Conservation (phyloP, 2,329 filamentous ascomycete species). For the Ramichloridium luteum region DNA sequence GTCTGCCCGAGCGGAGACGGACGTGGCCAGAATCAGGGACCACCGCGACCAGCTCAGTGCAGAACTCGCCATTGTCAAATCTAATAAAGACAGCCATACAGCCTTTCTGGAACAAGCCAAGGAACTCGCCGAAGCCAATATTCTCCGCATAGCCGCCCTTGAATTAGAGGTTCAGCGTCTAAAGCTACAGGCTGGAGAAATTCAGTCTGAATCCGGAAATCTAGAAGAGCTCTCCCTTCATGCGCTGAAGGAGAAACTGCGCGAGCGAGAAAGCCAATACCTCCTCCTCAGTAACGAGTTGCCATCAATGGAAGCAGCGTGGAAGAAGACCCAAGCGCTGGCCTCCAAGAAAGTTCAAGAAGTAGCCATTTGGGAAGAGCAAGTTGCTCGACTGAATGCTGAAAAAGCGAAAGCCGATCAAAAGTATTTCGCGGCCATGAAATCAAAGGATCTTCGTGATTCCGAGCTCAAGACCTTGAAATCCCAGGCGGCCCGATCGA, state of each 20-base stretch:
- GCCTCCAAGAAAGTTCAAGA: conserved; percentile 81
- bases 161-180: conserved; percentile 73
- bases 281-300: conserved; percentile 76
- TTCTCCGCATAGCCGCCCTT: conserved; percentile 66
- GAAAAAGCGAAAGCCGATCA: conserved; percentile 96
- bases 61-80: conserved; percentile 68
- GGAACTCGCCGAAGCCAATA: conserved; percentile 66
- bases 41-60: conserved; percentile 74
- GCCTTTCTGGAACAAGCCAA: conserved; percentile 59
- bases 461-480: conserved; percentile 68
- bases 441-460: conserved; percentile 76
- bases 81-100: conserved; percentile 64
- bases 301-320: conserved; percentile 78
- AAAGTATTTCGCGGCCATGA: conserved; percentile 94
- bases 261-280: conserved; percentile 67
- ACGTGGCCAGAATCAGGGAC: conserved; percentile 74
- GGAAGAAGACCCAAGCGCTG: conserved; percentile 74
- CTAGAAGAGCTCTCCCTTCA: conserved; percentile 53
- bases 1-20: conserved; percentile 66
- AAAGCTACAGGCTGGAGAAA: conserved; percentile 42
- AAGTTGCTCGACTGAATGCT: conserved; percentile 57
- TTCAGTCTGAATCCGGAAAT: conserved; percentile 21
- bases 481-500: conserved; percentile 75
- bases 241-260: conserved; percentile 61
- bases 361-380: conserved; percentile 63